These are phyloP conservation scores for Hirschfeldia incana DNA, from an alignment of 345 rosid genomes.

Conservation along the genomic window DNA sequence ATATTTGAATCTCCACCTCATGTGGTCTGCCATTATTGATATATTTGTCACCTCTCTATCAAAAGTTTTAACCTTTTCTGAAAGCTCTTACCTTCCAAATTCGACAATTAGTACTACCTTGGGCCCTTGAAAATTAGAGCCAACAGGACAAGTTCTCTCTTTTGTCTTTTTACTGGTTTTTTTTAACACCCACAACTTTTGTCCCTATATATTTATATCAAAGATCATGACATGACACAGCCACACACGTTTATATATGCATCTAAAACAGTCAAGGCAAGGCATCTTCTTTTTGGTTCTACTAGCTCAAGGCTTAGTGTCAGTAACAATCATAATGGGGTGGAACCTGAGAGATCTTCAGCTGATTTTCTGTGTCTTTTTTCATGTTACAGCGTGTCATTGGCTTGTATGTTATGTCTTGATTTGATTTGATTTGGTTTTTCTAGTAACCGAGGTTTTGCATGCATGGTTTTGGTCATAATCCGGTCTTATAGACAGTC, in stretches of 20 bases:
- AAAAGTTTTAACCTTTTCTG: not conserved
- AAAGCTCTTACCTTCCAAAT: not conserved
- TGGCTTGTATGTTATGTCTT: not conserved
- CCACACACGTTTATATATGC: slow-evolving; percentile 29
- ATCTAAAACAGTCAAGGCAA: slow-evolving; percentile 13
- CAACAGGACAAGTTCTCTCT: not conserved
- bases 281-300: slow-evolving; percentile 8
- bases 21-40: not conserved
- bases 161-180: slow-evolving; percentile 14
- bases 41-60: not conserved
- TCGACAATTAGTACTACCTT: not conserved
- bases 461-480: slow-evolving; percentile 11
- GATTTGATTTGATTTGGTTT: not conserved
- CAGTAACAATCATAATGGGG: slow-evolving; percentile 15
- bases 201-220: not conserved
- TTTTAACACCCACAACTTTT: slow-evolving; percentile 21
- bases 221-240: slow-evolving; percentile 17
- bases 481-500: not conserved
- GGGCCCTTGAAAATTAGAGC: not conserved
- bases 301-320: slow-evolving; percentile 27
- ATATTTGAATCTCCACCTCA: not conserved
- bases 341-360: slow-evolving; percentile 30
- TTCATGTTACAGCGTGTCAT: slow-evolving; percentile 26
- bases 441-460: not conserved
- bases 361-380: slow-evolving; percentile 25